Evolutionary conservation across 106 monocot species (phyloP).

Genomic region (Dendrobium catenatum): DNA sequence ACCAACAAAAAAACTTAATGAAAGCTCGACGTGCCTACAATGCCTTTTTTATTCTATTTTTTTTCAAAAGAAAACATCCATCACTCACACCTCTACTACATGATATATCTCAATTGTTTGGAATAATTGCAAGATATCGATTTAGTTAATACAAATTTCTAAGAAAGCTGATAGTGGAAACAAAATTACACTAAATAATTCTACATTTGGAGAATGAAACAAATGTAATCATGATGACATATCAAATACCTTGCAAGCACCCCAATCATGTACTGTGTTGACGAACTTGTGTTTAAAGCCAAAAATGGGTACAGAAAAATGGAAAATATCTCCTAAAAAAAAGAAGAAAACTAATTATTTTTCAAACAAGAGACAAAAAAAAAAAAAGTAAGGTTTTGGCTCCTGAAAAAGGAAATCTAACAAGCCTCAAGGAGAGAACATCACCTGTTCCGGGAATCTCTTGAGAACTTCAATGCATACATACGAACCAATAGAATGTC

Average conservation of each 20-base stretch:
- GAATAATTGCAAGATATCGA: not conserved
- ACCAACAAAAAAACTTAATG: not conserved
- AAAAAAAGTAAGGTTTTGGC: not conserved
- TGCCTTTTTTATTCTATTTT: not conserved
- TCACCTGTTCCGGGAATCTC: constrained; percentile 56
- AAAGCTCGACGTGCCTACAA: not conserved
- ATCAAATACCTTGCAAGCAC: constrained; percentile 52
- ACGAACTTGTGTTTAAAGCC: constrained; percentile 46
- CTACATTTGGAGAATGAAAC: not conserved
- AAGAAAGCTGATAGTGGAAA: not conserved
- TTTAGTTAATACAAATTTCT: not conserved
- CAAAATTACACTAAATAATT: not conserved
- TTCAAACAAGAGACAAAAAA: not conserved
- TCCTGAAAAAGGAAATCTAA: not conserved
- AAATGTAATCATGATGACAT: not conserved
- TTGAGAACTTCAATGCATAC: constrained; percentile 75
- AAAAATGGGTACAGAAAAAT: constrained; percentile 88
- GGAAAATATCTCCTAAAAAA: constrained; percentile 48
- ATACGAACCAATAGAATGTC: constrained; percentile 93
- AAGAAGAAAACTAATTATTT: not conserved
- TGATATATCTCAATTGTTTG: not conserved
- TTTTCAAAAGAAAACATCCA: not conserved
- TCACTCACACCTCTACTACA: not conserved
- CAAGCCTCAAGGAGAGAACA: not conserved
- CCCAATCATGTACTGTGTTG: constrained; percentile 49